Base-by-base conservation (phyloP, 2,329 filamentous ascomycete species). In the Calonectria multiphialidica region DNA sequence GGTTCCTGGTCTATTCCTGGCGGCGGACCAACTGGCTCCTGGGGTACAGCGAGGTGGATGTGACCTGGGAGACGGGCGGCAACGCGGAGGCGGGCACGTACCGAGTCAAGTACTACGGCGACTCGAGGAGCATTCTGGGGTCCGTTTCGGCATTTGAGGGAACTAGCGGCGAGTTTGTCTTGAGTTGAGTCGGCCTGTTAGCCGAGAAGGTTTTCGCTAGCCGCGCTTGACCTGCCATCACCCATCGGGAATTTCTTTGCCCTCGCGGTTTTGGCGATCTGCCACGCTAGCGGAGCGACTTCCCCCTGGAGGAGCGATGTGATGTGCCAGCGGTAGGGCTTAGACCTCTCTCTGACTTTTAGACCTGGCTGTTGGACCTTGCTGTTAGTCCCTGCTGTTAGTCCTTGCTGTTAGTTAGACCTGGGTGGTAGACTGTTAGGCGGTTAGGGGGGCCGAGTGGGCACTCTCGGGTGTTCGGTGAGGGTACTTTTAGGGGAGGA, bases 1-100 rank as follows among this genome's bases (percentile, higher is more conserved):
- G 96, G 96, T 92, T 91, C 73, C 84, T 98, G 21, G 88, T 97
- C 15, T 98, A 93, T 80, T 87, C 90, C 45, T 98, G 96, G 96
- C 90, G 90, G 77, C 88, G 95, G 45, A 93, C 90, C 2, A 93
- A 91, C 78, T 88, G 87, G 3, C 68, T 95, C 1, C 82, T 95
- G 25, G 95, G 93, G 0, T 92, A 92, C 40, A 98, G 95, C 79
- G 91, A 96, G 81, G 96, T 95, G 1, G 92, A 88, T 10, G 88
- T 98, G 66, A 89, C 89, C 61, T 98, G 96, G 96, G 93, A 96
- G 83, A 83, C 83, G 42, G 77, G 75, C 13, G 80, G 83, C 18
- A 79, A 88, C 74, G 88, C 88, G 23, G 86, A 87, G 71, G 83
- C 82, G 1, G 96, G 96, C 0, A 90, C 89, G 59, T 98, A 98